Evolutionary conservation across 805 yeast genomes (phyloP).

Genomic region (Starmerella potacharoeniae): DNA sequence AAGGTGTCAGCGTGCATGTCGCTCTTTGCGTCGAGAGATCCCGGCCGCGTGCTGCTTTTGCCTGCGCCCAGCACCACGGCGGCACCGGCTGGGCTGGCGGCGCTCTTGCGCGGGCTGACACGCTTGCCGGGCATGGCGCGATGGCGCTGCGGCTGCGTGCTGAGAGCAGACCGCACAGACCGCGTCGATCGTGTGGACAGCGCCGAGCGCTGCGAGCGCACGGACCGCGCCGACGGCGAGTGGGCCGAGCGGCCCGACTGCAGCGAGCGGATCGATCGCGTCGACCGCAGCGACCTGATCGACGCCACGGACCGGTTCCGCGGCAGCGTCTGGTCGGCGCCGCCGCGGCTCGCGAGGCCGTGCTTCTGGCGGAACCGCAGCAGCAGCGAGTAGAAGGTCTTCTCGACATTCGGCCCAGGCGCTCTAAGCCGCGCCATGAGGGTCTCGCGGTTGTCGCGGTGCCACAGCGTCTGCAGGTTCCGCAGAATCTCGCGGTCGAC

Average conservation of each 20-base stretch:
- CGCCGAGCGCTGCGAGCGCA: constrained; percentile 14
- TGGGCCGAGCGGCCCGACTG: constrained; percentile 18
- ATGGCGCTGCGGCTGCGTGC: constrained; percentile 7
- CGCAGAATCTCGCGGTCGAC: constrained; percentile 66
- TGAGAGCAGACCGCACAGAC: constrained; percentile 11
- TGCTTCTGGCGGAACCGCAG: constrained; percentile 67
- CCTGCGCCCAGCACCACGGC: background rate
- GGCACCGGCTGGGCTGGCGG: background rate
- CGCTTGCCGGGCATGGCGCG: background rate
- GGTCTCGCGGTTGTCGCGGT: constrained; percentile 50
- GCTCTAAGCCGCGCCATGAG: constrained; percentile 45
- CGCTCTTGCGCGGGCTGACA: constrained; percentile 1
- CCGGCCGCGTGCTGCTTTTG: background rate
- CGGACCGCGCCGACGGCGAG: constrained; percentile 13
- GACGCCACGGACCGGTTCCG: constrained; percentile 15
- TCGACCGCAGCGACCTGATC: constrained; percentile 5
- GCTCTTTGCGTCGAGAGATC: background rate
- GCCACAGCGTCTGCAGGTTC: constrained; percentile 69
- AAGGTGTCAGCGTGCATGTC: constrained; percentile 20
- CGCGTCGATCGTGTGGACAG: constrained; percentile 8
- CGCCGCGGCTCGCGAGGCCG: constrained; percentile 13
- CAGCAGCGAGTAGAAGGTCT: constrained; percentile 66
- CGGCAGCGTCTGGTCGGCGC: constrained; percentile 6
- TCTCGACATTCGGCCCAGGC: constrained; percentile 56
- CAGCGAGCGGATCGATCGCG: constrained; percentile 16